phyloP scores from a whole-genome alignment of 2,329 filamentous ascomycete species.

The Diaporthe vaccinii region DNA sequence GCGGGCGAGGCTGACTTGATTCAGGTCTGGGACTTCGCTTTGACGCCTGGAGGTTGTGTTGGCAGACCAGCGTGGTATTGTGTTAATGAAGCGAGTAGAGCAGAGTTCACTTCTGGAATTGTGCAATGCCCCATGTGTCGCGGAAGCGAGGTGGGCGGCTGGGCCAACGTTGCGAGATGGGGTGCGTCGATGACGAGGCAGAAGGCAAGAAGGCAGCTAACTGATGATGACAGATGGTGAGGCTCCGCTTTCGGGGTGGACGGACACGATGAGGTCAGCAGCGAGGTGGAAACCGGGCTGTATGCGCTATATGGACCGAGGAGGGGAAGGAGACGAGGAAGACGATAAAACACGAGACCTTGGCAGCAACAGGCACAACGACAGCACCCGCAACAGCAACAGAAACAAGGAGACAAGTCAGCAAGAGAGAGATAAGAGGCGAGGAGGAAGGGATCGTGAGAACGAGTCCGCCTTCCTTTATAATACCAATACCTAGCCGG shows the following conservation, averaged over 20 bases:
- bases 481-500: slow-evolving; percentile 12
- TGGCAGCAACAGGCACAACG: background rate
- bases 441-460: slow-evolving; percentile 24
- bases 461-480: background rate
- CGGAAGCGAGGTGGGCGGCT: slow-evolving; percentile 5
- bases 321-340: background rate
- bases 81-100: background rate
- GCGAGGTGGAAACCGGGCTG: background rate
- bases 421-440: background rate
- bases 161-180: slow-evolving; percentile 21
- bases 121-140: slow-evolving; percentile 19
- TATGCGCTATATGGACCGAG: background rate
- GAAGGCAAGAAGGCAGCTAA: slow-evolving; percentile 11
- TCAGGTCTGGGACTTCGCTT: slow-evolving; percentile 26
- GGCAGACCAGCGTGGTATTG: slow-evolving; percentile 29
- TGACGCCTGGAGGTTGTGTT: background rate
- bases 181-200: slow-evolving; percentile 40
- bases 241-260: slow-evolving; percentile 42
- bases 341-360: slow-evolving; percentile 2
- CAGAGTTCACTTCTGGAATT: slow-evolving; percentile 19
- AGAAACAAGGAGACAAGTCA: background rate
- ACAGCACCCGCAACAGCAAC: background rate
- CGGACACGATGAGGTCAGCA: slow-evolving; percentile 27
- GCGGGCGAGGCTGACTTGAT: slow-evolving; percentile 33
- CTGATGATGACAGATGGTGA: slow-evolving; percentile 37